Evolutionary conservation across 2,329 filamentous ascomycete species (phyloP).

Genomic region (Xylaria digitata): DNA sequence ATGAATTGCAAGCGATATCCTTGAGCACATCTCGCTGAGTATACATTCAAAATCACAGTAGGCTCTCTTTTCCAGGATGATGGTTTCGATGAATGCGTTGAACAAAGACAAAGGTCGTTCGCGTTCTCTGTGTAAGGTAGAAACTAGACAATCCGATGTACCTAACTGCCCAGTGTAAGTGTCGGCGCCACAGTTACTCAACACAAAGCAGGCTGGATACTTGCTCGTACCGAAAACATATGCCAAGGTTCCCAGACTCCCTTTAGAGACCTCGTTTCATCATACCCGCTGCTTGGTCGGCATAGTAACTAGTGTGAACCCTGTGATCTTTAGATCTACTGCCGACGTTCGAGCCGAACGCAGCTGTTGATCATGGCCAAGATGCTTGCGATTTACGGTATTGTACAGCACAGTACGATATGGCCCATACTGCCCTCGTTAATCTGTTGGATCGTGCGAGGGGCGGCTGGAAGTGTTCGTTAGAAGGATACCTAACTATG

Average conservation of each 20-base stretch:
- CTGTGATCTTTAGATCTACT: not conserved
- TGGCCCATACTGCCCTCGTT: not conserved
- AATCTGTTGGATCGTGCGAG: not conserved
- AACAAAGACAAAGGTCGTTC: not conserved
- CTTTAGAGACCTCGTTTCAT: not conserved
- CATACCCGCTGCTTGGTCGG: not conserved
- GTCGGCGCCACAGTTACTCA: not conserved
- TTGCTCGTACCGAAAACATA: not conserved
- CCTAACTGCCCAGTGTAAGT: not conserved
- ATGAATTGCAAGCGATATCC: conserved; percentile 12
- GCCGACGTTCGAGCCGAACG: not conserved
- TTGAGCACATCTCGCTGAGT: not conserved
- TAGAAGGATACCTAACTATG: no score
- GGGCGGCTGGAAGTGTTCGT: no score
- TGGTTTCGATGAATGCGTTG: no score
- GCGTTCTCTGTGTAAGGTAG: no score
- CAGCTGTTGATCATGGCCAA: not conserved
- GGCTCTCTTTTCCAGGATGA: not conserved
- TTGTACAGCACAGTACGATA: not conserved
- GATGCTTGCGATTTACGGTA: conserved; percentile 3
- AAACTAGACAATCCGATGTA: no score
- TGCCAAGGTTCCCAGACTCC: conserved; percentile 3
- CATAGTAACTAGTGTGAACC: not conserved
- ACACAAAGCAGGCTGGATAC: not conserved
- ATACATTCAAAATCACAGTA: no score